A percentile compares a stretch with the other conserved stretches of the same genome.
Evolutionary conservation across 306 rosid genomes (phyloP).

Genomic region (Oemleria cerasiformis): DNA sequence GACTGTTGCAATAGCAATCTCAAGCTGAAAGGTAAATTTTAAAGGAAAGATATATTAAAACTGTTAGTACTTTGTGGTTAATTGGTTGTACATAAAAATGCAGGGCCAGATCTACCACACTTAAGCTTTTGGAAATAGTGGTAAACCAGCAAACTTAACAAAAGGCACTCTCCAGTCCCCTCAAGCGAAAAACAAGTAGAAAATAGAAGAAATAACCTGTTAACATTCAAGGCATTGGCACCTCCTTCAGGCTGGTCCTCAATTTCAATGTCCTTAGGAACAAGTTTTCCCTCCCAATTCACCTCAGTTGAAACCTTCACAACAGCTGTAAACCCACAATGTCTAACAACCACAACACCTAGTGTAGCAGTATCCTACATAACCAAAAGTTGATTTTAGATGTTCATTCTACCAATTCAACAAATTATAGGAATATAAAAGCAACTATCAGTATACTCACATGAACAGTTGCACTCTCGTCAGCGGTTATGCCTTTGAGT

Average conservation of each 20-base stretch:
- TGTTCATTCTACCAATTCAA: slow-evolving; percentile 10
- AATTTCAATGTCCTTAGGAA: slow-evolving; percentile 69
- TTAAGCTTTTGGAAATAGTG: background rate
- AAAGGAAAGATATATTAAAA: slow-evolving; percentile 25
- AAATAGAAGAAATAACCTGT: slow-evolving; percentile 53
- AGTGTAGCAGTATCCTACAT: slow-evolving; percentile 84
- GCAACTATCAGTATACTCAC: slow-evolving; percentile 43
- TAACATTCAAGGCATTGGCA: slow-evolving; percentile 86
- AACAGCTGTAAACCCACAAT: slow-evolving; percentile 91
- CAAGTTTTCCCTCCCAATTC: slow-evolving; percentile 49
- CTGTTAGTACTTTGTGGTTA: slow-evolving; percentile 8
- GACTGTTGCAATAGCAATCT: slow-evolving; percentile 79
- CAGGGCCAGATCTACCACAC: background rate
- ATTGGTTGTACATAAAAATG: slow-evolving; percentile 4
- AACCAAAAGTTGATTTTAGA: slow-evolving; percentile 28
- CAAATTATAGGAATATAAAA: slow-evolving; percentile 10
- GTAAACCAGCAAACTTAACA: background rate
- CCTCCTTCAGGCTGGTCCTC: slow-evolving; percentile 99
- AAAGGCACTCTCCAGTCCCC: background rate
- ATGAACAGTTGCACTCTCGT: slow-evolving; percentile 98
- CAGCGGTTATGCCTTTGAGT: slow-evolving; percentile 97
- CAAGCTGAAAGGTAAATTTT: slow-evolving; percentile 56
- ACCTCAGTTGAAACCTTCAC: slow-evolving; percentile 69
- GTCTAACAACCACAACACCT: slow-evolving; percentile 79
- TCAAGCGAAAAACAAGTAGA: background rate